Evolutionary conservation across 345 rosid genomes (phyloP).

Genomic region (Eutrema yunnanense): DNA sequence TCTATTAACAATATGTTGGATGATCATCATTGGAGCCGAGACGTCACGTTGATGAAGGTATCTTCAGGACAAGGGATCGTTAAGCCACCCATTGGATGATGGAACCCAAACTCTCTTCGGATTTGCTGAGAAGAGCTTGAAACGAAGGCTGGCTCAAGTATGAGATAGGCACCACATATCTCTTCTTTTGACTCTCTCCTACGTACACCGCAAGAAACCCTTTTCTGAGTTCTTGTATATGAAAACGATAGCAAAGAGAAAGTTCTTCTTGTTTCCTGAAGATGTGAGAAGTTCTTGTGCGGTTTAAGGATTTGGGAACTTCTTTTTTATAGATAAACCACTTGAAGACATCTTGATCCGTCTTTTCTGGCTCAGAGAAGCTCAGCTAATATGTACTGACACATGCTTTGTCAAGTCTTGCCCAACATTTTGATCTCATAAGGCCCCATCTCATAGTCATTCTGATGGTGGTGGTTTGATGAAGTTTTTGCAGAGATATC

Average conservation of each 20-base stretch:
- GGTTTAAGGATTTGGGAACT: background rate
- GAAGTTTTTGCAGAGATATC: background rate
- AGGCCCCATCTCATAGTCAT: background rate
- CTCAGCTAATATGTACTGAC: background rate
- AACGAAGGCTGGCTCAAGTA: too few relatives aligned
- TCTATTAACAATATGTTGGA: conserved; percentile 3
- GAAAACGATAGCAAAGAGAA: background rate
- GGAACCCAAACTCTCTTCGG: too few relatives aligned
- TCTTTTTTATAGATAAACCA: background rate
- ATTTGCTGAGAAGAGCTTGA: too few relatives aligned
- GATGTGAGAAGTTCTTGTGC: background rate
- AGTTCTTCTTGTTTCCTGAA: background rate
- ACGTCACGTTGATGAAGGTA: conserved; percentile 32
- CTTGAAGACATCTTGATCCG: background rate
- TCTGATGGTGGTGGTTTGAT: background rate
- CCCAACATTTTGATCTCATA: background rate
- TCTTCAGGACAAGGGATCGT: conserved; percentile 35
- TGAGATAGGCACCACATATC: too few relatives aligned
- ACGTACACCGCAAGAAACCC: conserved; percentile 1
- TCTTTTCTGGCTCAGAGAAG: background rate
- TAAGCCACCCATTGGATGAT: too few relatives aligned
- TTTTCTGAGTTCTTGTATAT: too few relatives aligned
- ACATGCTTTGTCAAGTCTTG: conserved; percentile 1
- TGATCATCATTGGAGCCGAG: conserved; percentile 20
- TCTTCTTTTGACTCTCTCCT: too few relatives aligned